These are phyloP conservation scores for Cyclostephanos tholiformis DNA, from an alignment of 108 stramenopile species.

Conservation along the genomic window DNA sequence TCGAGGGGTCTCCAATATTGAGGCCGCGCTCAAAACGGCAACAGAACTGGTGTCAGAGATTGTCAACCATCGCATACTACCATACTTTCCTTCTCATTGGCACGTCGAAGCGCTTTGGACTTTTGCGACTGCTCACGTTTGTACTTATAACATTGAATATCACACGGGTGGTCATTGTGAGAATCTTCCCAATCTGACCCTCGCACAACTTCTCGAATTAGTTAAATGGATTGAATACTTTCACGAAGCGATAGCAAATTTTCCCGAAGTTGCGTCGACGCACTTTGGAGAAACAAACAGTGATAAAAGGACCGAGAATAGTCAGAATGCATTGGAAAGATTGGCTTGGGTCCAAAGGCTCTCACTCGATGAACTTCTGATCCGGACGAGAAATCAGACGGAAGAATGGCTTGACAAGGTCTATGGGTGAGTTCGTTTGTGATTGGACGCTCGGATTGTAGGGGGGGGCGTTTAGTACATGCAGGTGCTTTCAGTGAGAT, in stretches of 20 bases:
- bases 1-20: constrained; percentile 58
- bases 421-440: constrained; percentile 77
- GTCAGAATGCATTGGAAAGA: constrained; percentile 76
- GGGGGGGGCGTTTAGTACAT: too few species aligned
- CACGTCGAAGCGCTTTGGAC: constrained; percentile 84
- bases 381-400: constrained; percentile 79
- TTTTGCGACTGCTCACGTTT: constrained; percentile 82
- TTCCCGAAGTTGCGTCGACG: constrained; percentile 72
- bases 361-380: constrained; percentile 82
- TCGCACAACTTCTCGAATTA: constrained; percentile 85
- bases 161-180: constrained; percentile 89
- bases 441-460: too few species aligned
- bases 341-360: constrained; percentile 84
- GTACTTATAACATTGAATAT: constrained; percentile 80
- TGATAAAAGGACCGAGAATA: constrained; percentile 67
- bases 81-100: constrained; percentile 87
- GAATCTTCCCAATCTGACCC: constrained; percentile 72
- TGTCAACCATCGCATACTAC: constrained; percentile 83
- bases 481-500: not conserved
- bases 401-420: constrained; percentile 86
- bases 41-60: constrained; percentile 82
- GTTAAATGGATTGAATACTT: constrained; percentile 89
- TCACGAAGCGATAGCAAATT: constrained; percentile 83
- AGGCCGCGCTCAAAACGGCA: constrained; percentile 77
- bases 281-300: constrained; percentile 80